Evolutionary conservation across 2,329 filamentous ascomycete species (phyloP).

Genomic region (Fusarium longipes): DNA sequence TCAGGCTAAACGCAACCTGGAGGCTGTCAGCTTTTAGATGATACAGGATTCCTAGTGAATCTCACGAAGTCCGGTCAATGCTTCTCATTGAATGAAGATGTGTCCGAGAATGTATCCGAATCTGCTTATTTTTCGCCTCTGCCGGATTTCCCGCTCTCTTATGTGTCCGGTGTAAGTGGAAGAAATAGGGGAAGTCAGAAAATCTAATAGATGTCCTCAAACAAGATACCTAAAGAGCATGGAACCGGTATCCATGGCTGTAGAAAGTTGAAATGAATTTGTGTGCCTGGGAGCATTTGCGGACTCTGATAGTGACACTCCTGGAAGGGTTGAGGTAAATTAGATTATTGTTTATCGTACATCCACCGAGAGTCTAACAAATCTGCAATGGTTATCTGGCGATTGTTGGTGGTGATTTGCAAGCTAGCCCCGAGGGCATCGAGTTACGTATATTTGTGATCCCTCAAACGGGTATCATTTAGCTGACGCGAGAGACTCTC

Average conservation of each 20-base stretch:
- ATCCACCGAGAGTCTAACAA: too few relatives aligned
- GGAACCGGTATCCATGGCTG: not conserved
- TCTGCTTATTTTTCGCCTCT: not conserved
- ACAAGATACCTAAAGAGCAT: too few relatives aligned
- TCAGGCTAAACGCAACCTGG: not conserved
- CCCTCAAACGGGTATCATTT: not conserved
- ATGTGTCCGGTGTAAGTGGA: conserved; percentile 4
- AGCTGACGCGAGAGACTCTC: too few relatives aligned
- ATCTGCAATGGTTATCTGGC: not conserved
- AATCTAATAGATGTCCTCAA: too few relatives aligned
- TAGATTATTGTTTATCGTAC: not conserved
- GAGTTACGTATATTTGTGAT: not conserved
- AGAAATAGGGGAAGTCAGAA: not conserved
- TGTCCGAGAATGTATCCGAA: conserved; percentile 22
- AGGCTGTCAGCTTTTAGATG: conserved; percentile 24
- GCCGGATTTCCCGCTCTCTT: not conserved
- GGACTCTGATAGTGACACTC: not conserved
- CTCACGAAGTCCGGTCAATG: not conserved
- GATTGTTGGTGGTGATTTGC: not conserved
- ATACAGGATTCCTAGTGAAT: not conserved
- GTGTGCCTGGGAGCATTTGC: not conserved
- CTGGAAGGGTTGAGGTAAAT: not conserved
- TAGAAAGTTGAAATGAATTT: not conserved
- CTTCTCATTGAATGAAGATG: not conserved
- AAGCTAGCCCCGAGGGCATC: not conserved